Conservation (phyloP, 257 asterid species). For the Gentiana dahurica region DNA sequence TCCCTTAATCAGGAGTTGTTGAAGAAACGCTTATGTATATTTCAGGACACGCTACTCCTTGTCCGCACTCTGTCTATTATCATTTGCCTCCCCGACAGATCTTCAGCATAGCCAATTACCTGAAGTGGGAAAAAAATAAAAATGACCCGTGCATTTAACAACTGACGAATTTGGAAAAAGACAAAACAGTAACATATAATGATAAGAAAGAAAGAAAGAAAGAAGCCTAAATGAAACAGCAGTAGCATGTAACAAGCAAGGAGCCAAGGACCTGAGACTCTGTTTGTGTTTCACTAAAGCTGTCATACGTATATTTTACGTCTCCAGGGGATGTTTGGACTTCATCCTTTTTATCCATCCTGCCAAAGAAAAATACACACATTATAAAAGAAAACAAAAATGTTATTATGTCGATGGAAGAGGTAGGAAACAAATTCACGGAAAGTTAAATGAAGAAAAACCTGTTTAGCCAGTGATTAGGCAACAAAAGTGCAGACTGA, state of each 20-base stretch:
- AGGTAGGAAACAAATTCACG: background rate
- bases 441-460: conserved; percentile 5
- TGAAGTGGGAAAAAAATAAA: conserved; percentile 11
- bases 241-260: conserved; percentile 6
- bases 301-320: conserved; percentile 35
- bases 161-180: conserved; percentile 6
- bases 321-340: conserved; percentile 20
- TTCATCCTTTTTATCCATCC: conserved; percentile 48
- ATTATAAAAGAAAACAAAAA: no score
- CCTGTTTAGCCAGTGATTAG: conserved; percentile 74
- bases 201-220: no score
- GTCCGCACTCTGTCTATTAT: conserved; percentile 84
- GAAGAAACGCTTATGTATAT: no score
- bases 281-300: conserved; percentile 87
- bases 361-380: conserved; percentile 20
- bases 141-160: background rate
- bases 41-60: conserved; percentile 48
- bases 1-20: no score
- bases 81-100: conserved; percentile 91
- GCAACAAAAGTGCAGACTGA: conserved; percentile 38
- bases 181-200: background rate
- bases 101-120: conserved; percentile 95
- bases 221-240: background rate
- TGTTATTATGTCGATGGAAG: background rate
- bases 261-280: conserved; percentile 88